Base-by-base conservation (phyloP, 129 eudicot genomes). In the Flaveria sonorensis region DNA sequence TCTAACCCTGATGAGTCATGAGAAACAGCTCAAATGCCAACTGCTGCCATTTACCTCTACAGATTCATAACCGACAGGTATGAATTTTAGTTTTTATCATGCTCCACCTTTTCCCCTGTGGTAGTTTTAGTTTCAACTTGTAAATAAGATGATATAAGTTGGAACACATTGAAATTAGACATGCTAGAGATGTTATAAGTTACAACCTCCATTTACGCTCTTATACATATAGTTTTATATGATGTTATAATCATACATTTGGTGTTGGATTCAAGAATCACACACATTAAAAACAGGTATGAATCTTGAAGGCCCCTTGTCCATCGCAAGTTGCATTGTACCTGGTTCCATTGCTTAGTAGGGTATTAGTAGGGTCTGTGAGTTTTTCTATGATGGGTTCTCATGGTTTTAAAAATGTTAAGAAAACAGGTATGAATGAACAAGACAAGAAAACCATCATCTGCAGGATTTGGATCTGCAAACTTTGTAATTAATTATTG, bases 41-140 rank as follows among this genome's bases (percentile, higher is more conserved):
- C 64, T 50, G 26, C 77, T 56, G 45, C 77, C 42, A 13, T 72
- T 20, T 39, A 56, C 60, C 45, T 48, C 36, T 16, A 59, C 21
- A 42, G 21, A 59, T 30, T 40, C 15, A 64, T 75, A 75, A 26
- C n/a, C 24, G 26, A 45, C 72, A 75, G 79, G 79, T 63, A 75
- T 42, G 46, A 28, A 16, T 64, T 10, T 51, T 13, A 16, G 26
- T 48, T 30, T 70, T 23, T 71, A 1, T 28, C 10, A 32, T 52
- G 47, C 47, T 72, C 20, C 68, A 13, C 10, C 43, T 13, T 26
- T 62, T 28, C 28, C 4, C 62, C 24, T 8, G 26, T 18, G 3
- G 0, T 55, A 7, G n/a, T 19, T 56, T 19, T 56, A 20, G 62
- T 19, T 19, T 20, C 62, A 62, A 9, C 11, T 23, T 14, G 43